A percentile compares a stretch with the other conserved stretches of the same genome.
Conservation (phyloP, 129 eudicot genomes). For the Artemisia annua region DNA sequence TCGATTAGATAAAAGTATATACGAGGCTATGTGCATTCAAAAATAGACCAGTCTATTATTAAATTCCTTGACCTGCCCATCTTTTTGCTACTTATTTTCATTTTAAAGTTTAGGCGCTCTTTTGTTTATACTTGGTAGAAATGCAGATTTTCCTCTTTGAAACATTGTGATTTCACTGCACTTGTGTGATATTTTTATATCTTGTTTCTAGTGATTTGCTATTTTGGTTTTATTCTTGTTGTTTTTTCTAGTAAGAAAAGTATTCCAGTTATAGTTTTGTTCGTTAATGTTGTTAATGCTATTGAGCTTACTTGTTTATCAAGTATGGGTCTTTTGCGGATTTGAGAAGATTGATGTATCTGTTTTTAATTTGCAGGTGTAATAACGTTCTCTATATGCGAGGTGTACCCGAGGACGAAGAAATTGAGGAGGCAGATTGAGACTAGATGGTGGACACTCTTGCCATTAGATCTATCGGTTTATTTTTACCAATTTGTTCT, state of each 20-base stretch:
- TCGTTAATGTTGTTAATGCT: no score
- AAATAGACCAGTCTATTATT: no score
- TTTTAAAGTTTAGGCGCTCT: neutral
- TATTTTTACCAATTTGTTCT: slow-evolving; percentile 1
- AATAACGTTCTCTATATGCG: slow-evolving; percentile 88
- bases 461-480: slow-evolving; percentile 20
- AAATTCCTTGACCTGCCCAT: no score
- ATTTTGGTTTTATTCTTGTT: neutral
- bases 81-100: neutral
- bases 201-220: neutral
- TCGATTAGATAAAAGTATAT: no score
- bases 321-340: no score
- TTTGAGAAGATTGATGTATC: neutral
- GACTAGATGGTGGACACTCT: slow-evolving; percentile 35
- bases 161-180: neutral
- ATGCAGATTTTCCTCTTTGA: neutral
- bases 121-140: neutral
- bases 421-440: slow-evolving; percentile 78
- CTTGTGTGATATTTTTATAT: no score
- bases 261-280: no score
- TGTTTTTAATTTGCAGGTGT: slow-evolving; percentile 53
- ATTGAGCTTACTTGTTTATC: no score
- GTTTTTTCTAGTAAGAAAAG: no score
- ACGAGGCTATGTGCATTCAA: no score
- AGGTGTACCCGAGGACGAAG: slow-evolving; percentile 98